These are phyloP conservation scores for Eucalyptus curtisii DNA, from an alignment of 345 rosid genomes.

Conservation along the genomic window DNA sequence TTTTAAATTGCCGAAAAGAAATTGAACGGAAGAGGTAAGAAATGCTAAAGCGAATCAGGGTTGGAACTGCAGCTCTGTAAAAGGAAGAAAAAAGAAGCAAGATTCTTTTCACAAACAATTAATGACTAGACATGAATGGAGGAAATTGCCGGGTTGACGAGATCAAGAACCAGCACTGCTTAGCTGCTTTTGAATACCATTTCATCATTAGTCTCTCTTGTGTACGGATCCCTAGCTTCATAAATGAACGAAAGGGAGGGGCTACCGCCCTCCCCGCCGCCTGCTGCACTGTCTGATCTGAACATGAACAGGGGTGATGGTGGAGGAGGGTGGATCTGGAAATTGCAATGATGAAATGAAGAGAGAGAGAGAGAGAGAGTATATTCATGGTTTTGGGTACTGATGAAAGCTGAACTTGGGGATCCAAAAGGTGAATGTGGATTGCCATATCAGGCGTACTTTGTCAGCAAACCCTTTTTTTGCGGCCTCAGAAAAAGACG, in stretches of 20 bases:
- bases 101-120: not conserved
- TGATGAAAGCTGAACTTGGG: not conserved
- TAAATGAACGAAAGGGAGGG: not conserved
- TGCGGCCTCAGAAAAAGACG: not conserved
- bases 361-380: not conserved
- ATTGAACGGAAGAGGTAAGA: not conserved
- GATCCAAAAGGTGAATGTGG: not conserved
- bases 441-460: not conserved
- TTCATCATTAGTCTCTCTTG: not conserved
- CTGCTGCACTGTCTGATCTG: not conserved
- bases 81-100: not conserved
- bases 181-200: not conserved
- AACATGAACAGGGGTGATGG: not conserved
- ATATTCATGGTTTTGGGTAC: not conserved
- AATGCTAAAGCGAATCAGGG: not conserved
- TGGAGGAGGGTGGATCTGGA: not conserved
- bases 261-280: not conserved
- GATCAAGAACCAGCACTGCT: not conserved
- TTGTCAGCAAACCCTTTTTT: not conserved
- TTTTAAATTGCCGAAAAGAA: not conserved
- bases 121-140: not conserved
- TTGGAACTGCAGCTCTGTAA: not conserved
- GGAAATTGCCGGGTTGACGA: not conserved
- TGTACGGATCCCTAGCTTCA: not conserved
- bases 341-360: not conserved